Percentiles rank a stretch among this genome's conserved stretches.
These are phyloP conservation scores for Salix suchowensis DNA, from an alignment of 345 rosid genomes.

Conservation along the genomic window DNA sequence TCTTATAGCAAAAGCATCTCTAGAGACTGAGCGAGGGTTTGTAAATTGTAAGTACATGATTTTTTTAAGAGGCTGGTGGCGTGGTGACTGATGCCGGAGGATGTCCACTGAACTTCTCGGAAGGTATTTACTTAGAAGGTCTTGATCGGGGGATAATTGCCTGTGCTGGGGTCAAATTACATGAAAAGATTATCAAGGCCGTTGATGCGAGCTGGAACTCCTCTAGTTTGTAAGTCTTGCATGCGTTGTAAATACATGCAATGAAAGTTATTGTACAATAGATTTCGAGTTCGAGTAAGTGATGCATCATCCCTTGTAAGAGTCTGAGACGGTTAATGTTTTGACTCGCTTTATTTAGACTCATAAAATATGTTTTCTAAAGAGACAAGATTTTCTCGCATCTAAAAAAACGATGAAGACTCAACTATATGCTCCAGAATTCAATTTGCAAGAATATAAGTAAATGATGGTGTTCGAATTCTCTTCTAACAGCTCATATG, in stretches of 20 bases:
- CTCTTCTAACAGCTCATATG: too few relatives aligned
- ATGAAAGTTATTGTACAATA: not conserved
- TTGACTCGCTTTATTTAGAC: too few relatives aligned
- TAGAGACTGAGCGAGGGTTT: not conserved
- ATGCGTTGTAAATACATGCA: not conserved
- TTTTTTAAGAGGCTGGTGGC: conserved; percentile 43
- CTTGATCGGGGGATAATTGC: conserved; percentile 53
- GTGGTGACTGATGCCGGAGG: conserved; percentile 58
- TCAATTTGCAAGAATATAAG: too few relatives aligned
- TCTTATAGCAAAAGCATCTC: not conserved
- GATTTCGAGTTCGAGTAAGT: too few relatives aligned
- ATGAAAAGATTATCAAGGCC: conserved; percentile 40
- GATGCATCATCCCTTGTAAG: too few relatives aligned
- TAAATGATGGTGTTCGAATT: too few relatives aligned
- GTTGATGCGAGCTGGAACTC: conserved; percentile 61
- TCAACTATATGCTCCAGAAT: too few relatives aligned
- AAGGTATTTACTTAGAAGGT: conserved; percentile 41
- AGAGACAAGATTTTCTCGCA: too few relatives aligned
- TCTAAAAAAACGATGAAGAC: too few relatives aligned
- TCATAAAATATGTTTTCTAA: too few relatives aligned
- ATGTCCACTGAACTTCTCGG: conserved; percentile 39
- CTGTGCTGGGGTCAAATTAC: conserved; percentile 36
- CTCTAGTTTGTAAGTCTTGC: conserved; percentile 32
- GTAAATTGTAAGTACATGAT: too few relatives aligned
- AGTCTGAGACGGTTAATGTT: too few relatives aligned